Percentiles rank a stretch among this genome's conserved stretches.
phyloP scores from a whole-genome alignment of 495 filamentous ascomycete genomes.

The Hamigera avellanea region DNA sequence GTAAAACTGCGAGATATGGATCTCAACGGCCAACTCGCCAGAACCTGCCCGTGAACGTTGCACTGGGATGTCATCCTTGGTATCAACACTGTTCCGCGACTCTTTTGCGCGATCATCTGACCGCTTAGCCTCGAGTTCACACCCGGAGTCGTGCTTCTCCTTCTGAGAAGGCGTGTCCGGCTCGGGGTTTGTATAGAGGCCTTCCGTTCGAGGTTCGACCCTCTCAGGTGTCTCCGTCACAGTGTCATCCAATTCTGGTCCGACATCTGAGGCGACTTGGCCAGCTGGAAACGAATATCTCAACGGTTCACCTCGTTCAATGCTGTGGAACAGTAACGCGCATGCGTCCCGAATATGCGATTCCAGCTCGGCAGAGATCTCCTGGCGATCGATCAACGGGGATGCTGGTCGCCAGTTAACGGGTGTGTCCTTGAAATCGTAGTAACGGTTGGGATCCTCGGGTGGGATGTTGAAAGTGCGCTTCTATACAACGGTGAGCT shows the following conservation, averaged over 20 bases:
- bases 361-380: conserved; percentile 8
- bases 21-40: too few species aligned
- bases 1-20: too few species aligned
- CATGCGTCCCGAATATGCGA: conserved; percentile 9
- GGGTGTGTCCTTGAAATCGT: conserved; percentile 3
- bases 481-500: too few species aligned
- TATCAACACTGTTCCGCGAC: conserved; percentile 4
- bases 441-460: not conserved
- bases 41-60: too few species aligned
- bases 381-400: conserved; percentile 7
- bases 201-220: not conserved
- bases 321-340: conserved; percentile 10
- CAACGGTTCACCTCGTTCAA: conserved; percentile 9
- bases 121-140: conserved; percentile 11
- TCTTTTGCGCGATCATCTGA: not conserved
- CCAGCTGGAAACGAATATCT: not conserved
- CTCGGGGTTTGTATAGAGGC: not conserved
- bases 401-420: conserved; percentile 1
- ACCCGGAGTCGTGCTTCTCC: conserved; percentile 10
- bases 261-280: not conserved
- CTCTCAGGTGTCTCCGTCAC: not conserved
- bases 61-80: conserved; percentile 3
- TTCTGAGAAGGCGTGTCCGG: conserved; percentile 2
- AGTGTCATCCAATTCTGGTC: not conserved
- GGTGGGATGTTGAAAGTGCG: too few species aligned